Evolutionary conservation across 2,329 filamentous ascomycete genomes (phyloP), one percentile per base, ranked within the genome.

Genomic region (Aspergillus fischeri): DNA sequence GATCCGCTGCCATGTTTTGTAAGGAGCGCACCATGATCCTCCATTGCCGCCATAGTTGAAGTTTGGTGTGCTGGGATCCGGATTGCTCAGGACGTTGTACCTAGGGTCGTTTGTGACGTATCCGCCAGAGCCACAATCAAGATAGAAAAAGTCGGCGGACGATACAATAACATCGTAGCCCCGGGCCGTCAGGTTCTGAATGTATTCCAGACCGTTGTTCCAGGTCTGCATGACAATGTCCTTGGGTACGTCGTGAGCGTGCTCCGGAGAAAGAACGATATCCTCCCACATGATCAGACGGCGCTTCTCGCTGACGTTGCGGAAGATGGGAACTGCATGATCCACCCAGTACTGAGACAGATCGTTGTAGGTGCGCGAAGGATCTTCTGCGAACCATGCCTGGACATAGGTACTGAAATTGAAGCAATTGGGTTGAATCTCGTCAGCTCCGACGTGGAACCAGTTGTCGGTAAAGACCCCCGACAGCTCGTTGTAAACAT

Each of bases 1-100:
- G 70, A 84, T 83, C 51, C 81, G 81, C 67, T 84, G 82, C 81
- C 81, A 84, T 21, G 80, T 83, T 68, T 84, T 84, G 75, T 83
- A 84, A 0, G 82, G 82, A 0, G 77, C 78, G 64, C 82, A 84
- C 81, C 81, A 84, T n/a, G 78, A 81, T 20, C 81, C 82, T 42
- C 82, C 81, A 24, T 55, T 60, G 48, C 77, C 82, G n/a, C 74
- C 74, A 65, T 80, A 84, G 75, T 84, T 84, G 77, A 83, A 83
- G 64, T 74, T 82, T 3, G 75, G 67, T 0, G 66, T 68, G 20
- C 65, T 66, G 6, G 75, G 70, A 58, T 80, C 76, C 0, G 82
- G 81, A 66, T 85, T 84, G 47, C 66, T 65, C 73, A 78, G 75
- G 32, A 80, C 78, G 63, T 85, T 77, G 74, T 85, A 85, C 17